These are phyloP conservation scores for Candida michaelii DNA, from an alignment of 805 yeast genomes.

Conservation along the genomic window DNA sequence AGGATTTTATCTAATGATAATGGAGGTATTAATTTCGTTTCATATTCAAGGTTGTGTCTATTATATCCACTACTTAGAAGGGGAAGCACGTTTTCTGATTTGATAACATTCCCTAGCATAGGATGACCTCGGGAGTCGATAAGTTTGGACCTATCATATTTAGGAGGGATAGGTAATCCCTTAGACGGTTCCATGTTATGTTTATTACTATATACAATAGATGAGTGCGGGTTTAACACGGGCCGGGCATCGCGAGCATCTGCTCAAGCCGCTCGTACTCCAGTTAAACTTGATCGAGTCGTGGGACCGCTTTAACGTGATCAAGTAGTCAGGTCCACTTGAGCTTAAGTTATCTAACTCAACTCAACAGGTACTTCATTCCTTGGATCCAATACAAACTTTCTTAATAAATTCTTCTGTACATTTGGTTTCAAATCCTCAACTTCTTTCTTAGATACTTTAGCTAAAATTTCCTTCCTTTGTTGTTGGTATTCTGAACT, in stretches of 20 bases:
- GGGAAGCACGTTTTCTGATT: slow-evolving; percentile 6
- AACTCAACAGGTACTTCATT: slow-evolving; percentile 26
- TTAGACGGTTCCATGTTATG: not conserved
- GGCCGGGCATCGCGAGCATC: too few species aligned
- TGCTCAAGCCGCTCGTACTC: too few species aligned
- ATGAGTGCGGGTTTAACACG: not conserved
- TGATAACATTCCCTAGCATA: slow-evolving; percentile 5
- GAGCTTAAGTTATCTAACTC: too few species aligned
- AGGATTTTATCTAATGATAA: slow-evolving; percentile 28
- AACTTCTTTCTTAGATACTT: slow-evolving; percentile 20
- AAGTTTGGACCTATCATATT: slow-evolving; percentile 2
- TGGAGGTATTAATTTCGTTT: slow-evolving; percentile 19
- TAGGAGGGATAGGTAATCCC: not conserved
- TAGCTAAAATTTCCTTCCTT: slow-evolving; percentile 23
- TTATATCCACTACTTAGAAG: slow-evolving; percentile 12
- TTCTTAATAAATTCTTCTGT: slow-evolving; percentile 67
- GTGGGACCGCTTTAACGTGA: too few species aligned
- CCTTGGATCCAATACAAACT: slow-evolving; percentile 47
- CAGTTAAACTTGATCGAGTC: too few species aligned
- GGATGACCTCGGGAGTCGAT: slow-evolving; percentile 9
- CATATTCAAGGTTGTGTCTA: slow-evolving; percentile 14
- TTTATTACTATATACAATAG: slow-evolving; percentile 3
- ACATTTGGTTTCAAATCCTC: slow-evolving; percentile 35
- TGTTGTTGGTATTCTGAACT: slow-evolving; percentile 22
- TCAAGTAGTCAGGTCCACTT: too few species aligned